Conservation (phyloP, 2,329 filamentous ascomycete species). For the Fusarium oligoseptatum region DNA sequence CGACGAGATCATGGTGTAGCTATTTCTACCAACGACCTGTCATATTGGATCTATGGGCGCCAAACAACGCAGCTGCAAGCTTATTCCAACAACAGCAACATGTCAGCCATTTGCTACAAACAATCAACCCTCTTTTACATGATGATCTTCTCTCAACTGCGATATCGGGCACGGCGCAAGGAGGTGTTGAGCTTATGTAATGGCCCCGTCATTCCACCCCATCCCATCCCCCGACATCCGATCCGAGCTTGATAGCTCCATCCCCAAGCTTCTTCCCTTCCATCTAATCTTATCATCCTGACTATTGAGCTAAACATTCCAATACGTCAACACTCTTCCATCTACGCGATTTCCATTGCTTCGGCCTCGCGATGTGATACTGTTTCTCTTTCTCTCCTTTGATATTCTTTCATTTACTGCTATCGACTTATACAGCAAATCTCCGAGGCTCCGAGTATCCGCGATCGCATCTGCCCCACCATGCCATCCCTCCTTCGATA, state of each 20-base stretch:
- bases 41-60: neutral
- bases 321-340: constrained; percentile 36
- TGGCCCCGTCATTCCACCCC: constrained; percentile 28
- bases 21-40: neutral
- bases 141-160: constrained; percentile 11
- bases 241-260: constrained; percentile 27
- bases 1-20: constrained; percentile 9
- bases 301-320: constrained; percentile 28
- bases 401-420: neutral
- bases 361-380: constrained; percentile 39
- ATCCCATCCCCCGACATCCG: constrained; percentile 22
- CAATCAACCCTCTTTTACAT: neutral
- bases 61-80: neutral
- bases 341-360: neutral
- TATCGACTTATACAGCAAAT: neutral
- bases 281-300: constrained; percentile 15
- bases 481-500: constrained; percentile 59
- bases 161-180: constrained; percentile 27
- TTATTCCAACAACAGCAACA: neutral
- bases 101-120: neutral
- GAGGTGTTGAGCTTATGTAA: constrained; percentile 37
- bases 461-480: constrained; percentile 23
- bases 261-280: neutral
- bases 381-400: neutral
- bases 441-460: neutral